Evolutionary conservation across 768 basidiomycete genomes (phyloP).

Genomic region (Paxillus rubicundulus): DNA sequence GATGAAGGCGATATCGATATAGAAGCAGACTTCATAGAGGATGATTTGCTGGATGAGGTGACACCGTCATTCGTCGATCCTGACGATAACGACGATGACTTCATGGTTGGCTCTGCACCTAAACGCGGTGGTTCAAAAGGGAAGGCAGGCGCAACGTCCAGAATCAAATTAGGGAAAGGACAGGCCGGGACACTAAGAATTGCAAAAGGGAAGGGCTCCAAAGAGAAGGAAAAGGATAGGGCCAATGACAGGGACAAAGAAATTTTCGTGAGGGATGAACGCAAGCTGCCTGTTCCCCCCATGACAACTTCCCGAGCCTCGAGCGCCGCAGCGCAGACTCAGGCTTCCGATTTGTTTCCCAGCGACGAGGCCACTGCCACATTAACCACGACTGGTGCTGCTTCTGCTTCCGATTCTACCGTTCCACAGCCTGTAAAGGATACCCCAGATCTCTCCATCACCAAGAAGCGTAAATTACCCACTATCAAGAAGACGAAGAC

Average conservation of each 20-base stretch:
- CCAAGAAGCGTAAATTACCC: constrained; percentile 66
- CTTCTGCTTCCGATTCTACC: constrained; percentile 4
- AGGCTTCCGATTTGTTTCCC: constrained; percentile 23
- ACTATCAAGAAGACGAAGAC: constrained; percentile 67
- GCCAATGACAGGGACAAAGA: constrained; percentile 27
- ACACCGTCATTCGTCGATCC: constrained; percentile 22
- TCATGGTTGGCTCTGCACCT: constrained; percentile 20
- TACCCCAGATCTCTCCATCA: constrained; percentile 21
- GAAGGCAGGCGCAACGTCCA: constrained; percentile 18
- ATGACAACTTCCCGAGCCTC: constrained; percentile 21
- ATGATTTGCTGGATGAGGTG: constrained; percentile 23
- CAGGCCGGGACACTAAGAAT: constrained; percentile 14
- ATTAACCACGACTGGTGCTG: background rate
- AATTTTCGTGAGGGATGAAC: constrained; percentile 42
- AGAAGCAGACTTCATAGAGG: constrained; percentile 24
- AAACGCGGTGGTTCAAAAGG: constrained; percentile 23
- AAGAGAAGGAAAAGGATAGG: constrained; percentile 27
- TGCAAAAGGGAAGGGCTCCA: constrained; percentile 30
- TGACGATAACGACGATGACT: constrained; percentile 28
- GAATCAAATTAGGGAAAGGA: constrained; percentile 27
- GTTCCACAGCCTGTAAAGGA: constrained; percentile 31
- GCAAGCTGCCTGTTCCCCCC: constrained; percentile 27
- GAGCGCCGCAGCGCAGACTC: constrained; percentile 34
- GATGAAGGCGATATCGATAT: constrained; percentile 27
- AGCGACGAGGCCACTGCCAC: constrained; percentile 29